Conservation (phyloP, 495 filamentous ascomycete genomes). For the Venustampulla echinocandica region DNA sequence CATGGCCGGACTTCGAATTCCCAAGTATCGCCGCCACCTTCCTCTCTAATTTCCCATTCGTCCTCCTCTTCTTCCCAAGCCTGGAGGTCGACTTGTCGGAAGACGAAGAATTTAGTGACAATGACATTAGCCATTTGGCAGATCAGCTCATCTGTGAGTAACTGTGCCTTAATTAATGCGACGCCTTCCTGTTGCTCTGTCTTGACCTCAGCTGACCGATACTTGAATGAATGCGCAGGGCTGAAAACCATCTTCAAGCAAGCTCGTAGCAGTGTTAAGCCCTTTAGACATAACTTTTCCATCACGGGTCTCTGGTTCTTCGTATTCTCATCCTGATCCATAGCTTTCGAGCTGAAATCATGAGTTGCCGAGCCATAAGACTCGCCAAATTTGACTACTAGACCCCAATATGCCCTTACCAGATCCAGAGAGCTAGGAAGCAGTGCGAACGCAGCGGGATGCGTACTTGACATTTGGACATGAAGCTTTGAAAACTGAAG, state of each 20-base stretch:
- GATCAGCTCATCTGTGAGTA: slow-evolving; percentile 69
- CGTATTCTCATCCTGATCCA: slow-evolving; percentile 36
- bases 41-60: slow-evolving; percentile 82
- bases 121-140: slow-evolving; percentile 70
- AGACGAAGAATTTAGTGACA: slow-evolving; percentile 80
- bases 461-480: slow-evolving; percentile 65
- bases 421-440: slow-evolving; percentile 70
- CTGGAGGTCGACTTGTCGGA: slow-evolving; percentile 73
- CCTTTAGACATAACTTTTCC: slow-evolving; percentile 72
- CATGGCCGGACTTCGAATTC: slow-evolving; percentile 86
- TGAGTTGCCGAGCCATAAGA: slow-evolving; percentile 38
- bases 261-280: slow-evolving; percentile 70
- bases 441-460: slow-evolving; percentile 71
- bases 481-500: slow-evolving; percentile 88
- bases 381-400: slow-evolving; percentile 67
- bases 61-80: slow-evolving; percentile 87
- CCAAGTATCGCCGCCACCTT: slow-evolving; percentile 68
- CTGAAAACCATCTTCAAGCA: slow-evolving; percentile 78
- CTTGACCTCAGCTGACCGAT: slow-evolving; percentile 59
- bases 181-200: slow-evolving; percentile 58
- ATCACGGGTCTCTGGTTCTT: slow-evolving; percentile 50
- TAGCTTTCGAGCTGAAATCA: slow-evolving; percentile 31
- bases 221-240: slow-evolving; percentile 72
- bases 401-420: slow-evolving; percentile 71
- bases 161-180: slow-evolving; percentile 53